phyloP scores from a whole-genome alignment of 163 green algal species.

The Volvox carteri region DNA sequence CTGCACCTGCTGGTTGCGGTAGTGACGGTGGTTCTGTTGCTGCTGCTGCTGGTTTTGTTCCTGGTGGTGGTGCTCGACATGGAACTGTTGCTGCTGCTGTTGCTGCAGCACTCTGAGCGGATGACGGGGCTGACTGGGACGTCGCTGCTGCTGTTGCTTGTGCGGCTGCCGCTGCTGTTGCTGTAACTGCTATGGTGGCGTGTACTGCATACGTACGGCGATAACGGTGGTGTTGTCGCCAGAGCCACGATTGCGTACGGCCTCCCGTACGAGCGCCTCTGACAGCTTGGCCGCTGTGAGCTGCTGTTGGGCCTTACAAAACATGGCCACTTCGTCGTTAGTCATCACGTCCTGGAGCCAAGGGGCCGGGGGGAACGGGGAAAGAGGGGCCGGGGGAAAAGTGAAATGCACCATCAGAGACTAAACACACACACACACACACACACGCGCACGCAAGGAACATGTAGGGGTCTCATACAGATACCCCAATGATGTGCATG shows the following conservation, averaged over 20 bases:
- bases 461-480: no score
- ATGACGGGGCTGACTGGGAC: neutral
- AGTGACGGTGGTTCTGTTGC: no score
- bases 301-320: conserved; percentile 43
- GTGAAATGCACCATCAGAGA: neutral
- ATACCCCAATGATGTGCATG: no score
- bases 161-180: neutral
- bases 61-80: no score
- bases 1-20: no score
- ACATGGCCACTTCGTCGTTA: conserved; percentile 50
- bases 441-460: neutral
- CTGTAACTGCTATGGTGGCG: conserved; percentile 8
- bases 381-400: neutral
- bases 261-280: conserved; percentile 52
- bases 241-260: conserved; percentile 21
- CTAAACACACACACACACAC: neutral
- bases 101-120: neutral
- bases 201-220: conserved; percentile 45
- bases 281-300: conserved; percentile 35
- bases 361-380: no score
- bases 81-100: neutral
- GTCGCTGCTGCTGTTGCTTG: neutral
- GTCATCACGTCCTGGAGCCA: conserved; percentile 45
- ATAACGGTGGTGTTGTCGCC: conserved; percentile 58
- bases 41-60: neutral